These are phyloP conservation scores for Osmozyma mogii DNA, from an alignment of 805 yeast genomes.

Conservation along the genomic window DNA sequence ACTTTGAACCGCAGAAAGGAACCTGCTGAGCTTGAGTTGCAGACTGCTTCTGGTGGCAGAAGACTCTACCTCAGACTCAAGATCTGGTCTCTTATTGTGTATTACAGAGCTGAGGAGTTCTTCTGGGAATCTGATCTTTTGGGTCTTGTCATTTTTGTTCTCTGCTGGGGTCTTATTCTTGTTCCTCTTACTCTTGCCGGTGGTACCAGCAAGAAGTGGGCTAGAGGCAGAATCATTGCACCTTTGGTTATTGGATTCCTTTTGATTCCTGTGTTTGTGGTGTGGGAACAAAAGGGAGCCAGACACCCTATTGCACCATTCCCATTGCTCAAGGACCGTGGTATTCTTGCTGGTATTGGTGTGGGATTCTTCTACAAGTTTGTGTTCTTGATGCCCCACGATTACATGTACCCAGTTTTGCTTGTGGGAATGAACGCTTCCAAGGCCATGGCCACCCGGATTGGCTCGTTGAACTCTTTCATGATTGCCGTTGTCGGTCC, in stretches of 20 bases:
- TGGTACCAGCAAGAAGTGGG: constrained; percentile 13
- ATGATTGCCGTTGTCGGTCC: constrained; percentile 11
- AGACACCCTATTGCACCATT: constrained; percentile 11
- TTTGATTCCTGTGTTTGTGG: background rate
- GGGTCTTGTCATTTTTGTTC: constrained; percentile 26
- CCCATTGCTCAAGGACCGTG: constrained; percentile 11
- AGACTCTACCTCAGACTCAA: constrained; percentile 5
- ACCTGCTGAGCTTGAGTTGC: constrained; percentile 3
- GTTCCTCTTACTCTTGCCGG: constrained; percentile 30
- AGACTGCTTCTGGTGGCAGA: constrained; percentile 10
- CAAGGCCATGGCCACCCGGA: constrained; percentile 11
- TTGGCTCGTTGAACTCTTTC: constrained; percentile 9
- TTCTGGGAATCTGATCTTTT: constrained; percentile 28
- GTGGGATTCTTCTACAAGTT: constrained; percentile 11
- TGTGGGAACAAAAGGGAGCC: constrained; percentile 10
- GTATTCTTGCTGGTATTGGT: too few species aligned
- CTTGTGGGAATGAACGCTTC: constrained; percentile 11
- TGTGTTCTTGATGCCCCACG: constrained; percentile 7
- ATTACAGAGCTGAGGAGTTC: constrained; percentile 4
- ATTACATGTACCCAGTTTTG: constrained; percentile 12
- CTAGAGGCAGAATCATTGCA: constrained; percentile 5
- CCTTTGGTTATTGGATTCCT: constrained; percentile 1
- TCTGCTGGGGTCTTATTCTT: constrained; percentile 25
- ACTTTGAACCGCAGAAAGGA: constrained; percentile 10
- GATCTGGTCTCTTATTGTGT: constrained; percentile 6